Base-by-base conservation (phyloP, 1,284 basidiomycete species). In the Trametes polyzona region DNA sequence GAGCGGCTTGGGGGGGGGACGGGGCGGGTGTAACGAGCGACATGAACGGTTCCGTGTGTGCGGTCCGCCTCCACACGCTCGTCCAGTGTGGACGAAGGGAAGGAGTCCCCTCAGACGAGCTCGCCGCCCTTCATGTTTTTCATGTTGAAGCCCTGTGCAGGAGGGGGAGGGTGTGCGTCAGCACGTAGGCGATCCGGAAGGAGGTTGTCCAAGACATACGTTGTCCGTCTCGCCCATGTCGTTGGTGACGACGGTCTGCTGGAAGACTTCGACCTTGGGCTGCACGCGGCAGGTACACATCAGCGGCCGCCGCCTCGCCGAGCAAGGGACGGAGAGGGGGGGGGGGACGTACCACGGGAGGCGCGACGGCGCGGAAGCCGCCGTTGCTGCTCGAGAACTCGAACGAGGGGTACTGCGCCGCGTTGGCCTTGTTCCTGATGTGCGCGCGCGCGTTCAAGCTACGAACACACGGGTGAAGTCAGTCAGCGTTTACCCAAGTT, bases 191-290 rank as follows among this genome's bases (percentile, higher is more conserved):
- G 24, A 10, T 10, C 16, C 24, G 14, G 41, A n/a, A n/a, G 6
- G 32, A 26, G 12, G 33, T 7, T n/a, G n/a, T n/a, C n/a, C n/a
- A 23, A 9, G 24, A 39, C 52, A 42, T 26, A 58, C 57, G 48
- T 46, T 54, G 21, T 58, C 57, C 30, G 19, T 36, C 37, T 51
- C 51, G 41, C 57, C 51, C 52, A 55, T 49, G 44, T 59, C 57
- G 27, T 59, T 59, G 17, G 57, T 59, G 24, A 59, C 57, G 26
- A 59, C 41, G 30, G 57, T 59, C 29, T 59, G 52, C 39, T 54
- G 52, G 57, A 41, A 59, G 19, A 55, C 57, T n/a, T 59, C 57
- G 27, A 55, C 57, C 32, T 59, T 51, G 21, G 57, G 57, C 57
- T 59, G 30, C 16, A 32, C 3, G n/a, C 14, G 7, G 16, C 19